Evolutionary conservation across 352 stramenopile species (phyloP).

Genomic region (Phytophthora vignae): DNA sequence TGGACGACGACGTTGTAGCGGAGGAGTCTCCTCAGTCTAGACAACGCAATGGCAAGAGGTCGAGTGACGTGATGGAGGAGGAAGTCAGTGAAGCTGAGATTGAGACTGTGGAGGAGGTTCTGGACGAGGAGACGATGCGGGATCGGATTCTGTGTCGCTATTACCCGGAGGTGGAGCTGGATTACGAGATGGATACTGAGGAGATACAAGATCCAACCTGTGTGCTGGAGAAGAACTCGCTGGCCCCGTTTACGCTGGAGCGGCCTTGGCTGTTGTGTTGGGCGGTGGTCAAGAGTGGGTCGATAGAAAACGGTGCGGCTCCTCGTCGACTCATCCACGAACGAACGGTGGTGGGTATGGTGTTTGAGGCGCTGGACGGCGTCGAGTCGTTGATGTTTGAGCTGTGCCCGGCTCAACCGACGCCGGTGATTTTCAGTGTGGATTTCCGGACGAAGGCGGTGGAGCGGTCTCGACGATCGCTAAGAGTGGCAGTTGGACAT

Average conservation of each 20-base stretch:
- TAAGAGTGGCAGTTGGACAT: constrained; percentile 48
- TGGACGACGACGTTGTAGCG: constrained; percentile 3
- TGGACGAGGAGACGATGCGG: constrained; percentile 22
- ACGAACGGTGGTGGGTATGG: constrained; percentile 49
- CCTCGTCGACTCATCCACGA: constrained; percentile 56
- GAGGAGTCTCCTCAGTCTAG: not conserved
- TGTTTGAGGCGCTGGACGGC: constrained; percentile 68
- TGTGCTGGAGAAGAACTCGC: constrained; percentile 15
- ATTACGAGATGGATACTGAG: constrained; percentile 10
- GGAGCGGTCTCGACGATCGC: constrained; percentile 34
- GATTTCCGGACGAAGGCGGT: constrained; percentile 41
- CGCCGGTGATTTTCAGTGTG: constrained; percentile 40
- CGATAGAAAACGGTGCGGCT: not conserved
- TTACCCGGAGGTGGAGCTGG: constrained; percentile 29
- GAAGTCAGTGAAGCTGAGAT: not conserved
- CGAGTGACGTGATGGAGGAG: constrained; percentile 24
- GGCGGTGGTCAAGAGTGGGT: constrained; percentile 23
- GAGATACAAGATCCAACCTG: constrained; percentile 22
- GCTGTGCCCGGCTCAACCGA: constrained; percentile 11
- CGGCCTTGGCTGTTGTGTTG: constrained; percentile 47
- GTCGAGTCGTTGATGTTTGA: constrained; percentile 66
- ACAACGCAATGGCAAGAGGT: constrained; percentile 28
- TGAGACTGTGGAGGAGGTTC: constrained; percentile 7
- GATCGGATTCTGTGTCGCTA: constrained; percentile 60
- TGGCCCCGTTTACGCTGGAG: constrained; percentile 42